These are phyloP conservation scores for Krasilnikovozyma curviuscula DNA, from an alignment of 768 basidiomycete species.

Conservation along the genomic window DNA sequence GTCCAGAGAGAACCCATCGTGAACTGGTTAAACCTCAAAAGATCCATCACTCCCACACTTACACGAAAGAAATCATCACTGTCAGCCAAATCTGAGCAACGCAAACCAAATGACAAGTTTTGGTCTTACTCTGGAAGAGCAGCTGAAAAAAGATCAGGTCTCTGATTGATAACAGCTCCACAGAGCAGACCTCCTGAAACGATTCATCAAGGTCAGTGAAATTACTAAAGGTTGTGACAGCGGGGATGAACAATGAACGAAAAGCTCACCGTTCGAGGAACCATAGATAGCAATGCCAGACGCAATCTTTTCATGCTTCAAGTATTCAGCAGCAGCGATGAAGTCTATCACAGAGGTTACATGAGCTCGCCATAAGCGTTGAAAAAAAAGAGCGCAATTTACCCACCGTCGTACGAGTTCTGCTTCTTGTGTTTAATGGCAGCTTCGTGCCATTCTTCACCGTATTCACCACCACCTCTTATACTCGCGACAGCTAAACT, in stretches of 20 bases:
- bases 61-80: background rate
- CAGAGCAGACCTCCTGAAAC: constrained; percentile 5
- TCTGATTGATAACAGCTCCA: constrained; percentile 7
- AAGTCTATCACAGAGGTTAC: no score
- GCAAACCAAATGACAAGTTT: background rate
- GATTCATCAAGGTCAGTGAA: background rate
- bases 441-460: constrained; percentile 4
- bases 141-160: constrained; percentile 3
- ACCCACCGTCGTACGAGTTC: constrained; percentile 1
- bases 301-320: background rate
- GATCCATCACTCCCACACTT: constrained; percentile 10
- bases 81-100: no score
- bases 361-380: no score
- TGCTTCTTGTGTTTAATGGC: constrained; percentile 1
- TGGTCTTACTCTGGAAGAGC: constrained; percentile 9
- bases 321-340: constrained; percentile 3
- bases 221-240: background rate
- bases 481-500: constrained; percentile 8
- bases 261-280: constrained; percentile 1
- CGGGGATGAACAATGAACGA: background rate
- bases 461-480: constrained; percentile 9
- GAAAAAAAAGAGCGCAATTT: no score
- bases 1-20: constrained; percentile 10
- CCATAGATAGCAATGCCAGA: constrained; percentile 3
- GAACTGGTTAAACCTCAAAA: constrained; percentile 7